Conservation (phyloP, 805 yeast genomes). For the Wickerhamiella sergipiensis region DNA sequence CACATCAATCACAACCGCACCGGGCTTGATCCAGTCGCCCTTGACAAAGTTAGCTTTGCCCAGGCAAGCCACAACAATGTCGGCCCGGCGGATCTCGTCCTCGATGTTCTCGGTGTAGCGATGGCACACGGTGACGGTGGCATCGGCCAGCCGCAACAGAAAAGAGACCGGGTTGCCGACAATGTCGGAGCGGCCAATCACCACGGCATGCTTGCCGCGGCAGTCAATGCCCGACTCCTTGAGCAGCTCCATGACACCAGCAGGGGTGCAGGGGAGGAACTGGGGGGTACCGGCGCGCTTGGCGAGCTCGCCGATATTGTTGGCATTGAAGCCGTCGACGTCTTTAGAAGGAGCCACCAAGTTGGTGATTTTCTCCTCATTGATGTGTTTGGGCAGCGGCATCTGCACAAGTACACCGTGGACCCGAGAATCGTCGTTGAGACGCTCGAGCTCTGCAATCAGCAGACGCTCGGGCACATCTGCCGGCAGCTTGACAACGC, state of each 20-base stretch:
- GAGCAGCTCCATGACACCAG: conserved; percentile 74
- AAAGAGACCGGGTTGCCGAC: conserved; percentile 91
- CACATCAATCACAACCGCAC: conserved; percentile 84
- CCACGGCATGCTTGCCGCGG: conserved; percentile 74
- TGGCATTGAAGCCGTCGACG: conserved; percentile 88
- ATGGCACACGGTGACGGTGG: conserved; percentile 80
- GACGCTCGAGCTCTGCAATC: conserved; percentile 40
- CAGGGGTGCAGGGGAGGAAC: conserved; percentile 91
- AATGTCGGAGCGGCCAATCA: conserved; percentile 91
- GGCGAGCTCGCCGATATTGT: conserved; percentile 80
- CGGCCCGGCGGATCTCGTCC: conserved; percentile 50
- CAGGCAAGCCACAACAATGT: conserved; percentile 85
- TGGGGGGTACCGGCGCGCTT: conserved; percentile 73
- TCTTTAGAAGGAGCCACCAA: conserved; percentile 75
- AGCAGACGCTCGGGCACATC: conserved; percentile 43
- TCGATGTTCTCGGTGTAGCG: conserved; percentile 56
- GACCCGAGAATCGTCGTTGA: conserved; percentile 62
- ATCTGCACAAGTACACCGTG: conserved; percentile 84
- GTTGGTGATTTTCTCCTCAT: conserved; percentile 67
- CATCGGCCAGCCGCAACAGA: conserved; percentile 61
- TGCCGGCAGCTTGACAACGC: conserved; percentile 50
- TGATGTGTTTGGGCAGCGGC: conserved; percentile 71
- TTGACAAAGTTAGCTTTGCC: conserved; percentile 74
- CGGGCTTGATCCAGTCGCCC: conserved; percentile 78
- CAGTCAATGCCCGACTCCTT: conserved; percentile 50